Percentiles rank a stretch among this genome's conserved stretches.
Evolutionary conservation across 164 flowering plant species (phyloP).

Genomic region (Sedum album): DNA sequence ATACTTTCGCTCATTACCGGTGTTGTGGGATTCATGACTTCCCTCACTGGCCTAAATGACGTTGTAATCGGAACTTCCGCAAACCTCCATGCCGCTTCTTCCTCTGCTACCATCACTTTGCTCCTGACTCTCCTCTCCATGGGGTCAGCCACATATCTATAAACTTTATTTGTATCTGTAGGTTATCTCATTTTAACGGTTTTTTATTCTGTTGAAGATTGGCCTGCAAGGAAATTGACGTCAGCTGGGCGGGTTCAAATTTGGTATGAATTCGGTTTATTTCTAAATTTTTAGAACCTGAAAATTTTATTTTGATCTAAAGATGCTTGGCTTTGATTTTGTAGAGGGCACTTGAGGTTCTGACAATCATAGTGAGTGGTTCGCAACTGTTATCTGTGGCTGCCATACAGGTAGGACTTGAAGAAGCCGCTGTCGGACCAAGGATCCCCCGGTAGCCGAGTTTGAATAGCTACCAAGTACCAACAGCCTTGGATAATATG

Average conservation of each 20-base stretch:
- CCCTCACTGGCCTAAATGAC: slow-evolving; percentile 45
- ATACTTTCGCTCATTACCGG: slow-evolving; percentile 67
- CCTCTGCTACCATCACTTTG: slow-evolving; percentile 45
- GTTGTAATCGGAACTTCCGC: slow-evolving; percentile 31
- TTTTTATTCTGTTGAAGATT: slow-evolving; percentile 36
- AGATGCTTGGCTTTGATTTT: neutral
- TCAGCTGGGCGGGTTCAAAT: slow-evolving; percentile 46
- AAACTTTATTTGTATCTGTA: too few relatives aligned
- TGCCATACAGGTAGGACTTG: slow-evolving; percentile 48
- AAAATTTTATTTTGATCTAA: neutral
- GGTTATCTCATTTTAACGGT: neutral
- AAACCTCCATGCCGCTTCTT: slow-evolving; percentile 50
- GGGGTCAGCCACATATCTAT: slow-evolving; percentile 40
- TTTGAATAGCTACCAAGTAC: slow-evolving; percentile 12
- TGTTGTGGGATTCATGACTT: slow-evolving; percentile 62
- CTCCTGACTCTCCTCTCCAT: slow-evolving; percentile 73
- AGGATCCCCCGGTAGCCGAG: slow-evolving; percentile 10
- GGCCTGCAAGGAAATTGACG: slow-evolving; percentile 75
- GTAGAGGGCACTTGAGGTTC: slow-evolving; percentile 62
- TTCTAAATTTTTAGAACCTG: neutral
- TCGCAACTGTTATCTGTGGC: slow-evolving; percentile 61
- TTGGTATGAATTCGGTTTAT: slow-evolving; percentile 34
- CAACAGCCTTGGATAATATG: too few relatives aligned
- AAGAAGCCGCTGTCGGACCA: slow-evolving; percentile 10
- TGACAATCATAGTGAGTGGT: slow-evolving; percentile 51